Conservation (phyloP, 106 monocot genomes). For the Chionographis japonica region DNA sequence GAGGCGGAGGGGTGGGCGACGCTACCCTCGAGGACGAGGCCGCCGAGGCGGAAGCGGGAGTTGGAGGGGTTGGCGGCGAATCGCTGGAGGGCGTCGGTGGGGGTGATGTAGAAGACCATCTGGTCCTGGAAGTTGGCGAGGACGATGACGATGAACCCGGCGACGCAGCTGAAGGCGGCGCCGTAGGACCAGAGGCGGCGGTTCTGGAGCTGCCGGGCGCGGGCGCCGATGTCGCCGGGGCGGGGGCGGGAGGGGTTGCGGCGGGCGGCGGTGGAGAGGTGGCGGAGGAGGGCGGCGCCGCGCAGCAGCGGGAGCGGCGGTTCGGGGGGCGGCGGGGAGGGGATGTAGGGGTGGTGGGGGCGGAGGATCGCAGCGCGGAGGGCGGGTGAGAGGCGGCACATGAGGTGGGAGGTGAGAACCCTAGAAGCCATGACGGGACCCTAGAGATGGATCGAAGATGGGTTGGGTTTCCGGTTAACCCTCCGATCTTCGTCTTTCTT, state of each 20-base stretch:
- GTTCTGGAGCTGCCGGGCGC: constrained; percentile 87
- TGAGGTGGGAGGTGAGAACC: too few species aligned
- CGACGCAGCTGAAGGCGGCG: constrained; percentile 80
- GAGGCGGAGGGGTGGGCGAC: constrained; percentile 46
- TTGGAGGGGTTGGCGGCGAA: constrained; percentile 60
- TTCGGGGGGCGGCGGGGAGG: not conserved
- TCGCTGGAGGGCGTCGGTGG: constrained; percentile 67
- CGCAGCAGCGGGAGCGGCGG: not conserved
- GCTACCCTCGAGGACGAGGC: constrained; percentile 92
- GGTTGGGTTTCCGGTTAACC: too few species aligned
- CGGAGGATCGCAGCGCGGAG: constrained; percentile 12
- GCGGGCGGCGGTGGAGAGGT: constrained; percentile 21
- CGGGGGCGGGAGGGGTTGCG: constrained; percentile 26
- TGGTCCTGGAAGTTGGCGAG: constrained; percentile 93
- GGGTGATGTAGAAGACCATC: constrained; percentile 94
- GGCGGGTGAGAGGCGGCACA: too few species aligned
- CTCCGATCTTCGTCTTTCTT: too few species aligned
- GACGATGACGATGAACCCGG: constrained; percentile 90
- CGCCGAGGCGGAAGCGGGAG: constrained; percentile 82
- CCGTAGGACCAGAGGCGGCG: constrained; percentile 96
- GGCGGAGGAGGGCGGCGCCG: constrained; percentile 4
- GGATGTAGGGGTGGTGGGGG: not conserved
- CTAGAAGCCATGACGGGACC: too few species aligned
- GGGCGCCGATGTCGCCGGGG: constrained; percentile 77
- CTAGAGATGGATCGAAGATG: too few species aligned